Evolutionary conservation across 2,329 filamentous ascomycete species (phyloP), one percentile per base, ranked within the genome.

Genomic region (Aspergillus aculeatinus): DNA sequence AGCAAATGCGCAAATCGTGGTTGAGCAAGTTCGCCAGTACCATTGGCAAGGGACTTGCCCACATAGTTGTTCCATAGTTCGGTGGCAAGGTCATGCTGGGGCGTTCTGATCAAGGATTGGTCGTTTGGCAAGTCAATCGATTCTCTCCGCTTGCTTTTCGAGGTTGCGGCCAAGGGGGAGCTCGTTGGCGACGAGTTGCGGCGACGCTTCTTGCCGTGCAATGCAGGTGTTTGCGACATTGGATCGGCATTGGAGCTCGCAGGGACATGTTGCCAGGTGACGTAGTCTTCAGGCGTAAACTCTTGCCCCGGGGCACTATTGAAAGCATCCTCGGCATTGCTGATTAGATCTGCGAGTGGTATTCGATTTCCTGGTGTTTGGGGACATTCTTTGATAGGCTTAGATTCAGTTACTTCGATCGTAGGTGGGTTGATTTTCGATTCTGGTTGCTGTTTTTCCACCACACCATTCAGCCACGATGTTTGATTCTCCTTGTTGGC

Each of bases 51-150:
- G 63, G 82, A 78, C 68, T 81, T 77, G 57, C 86, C 75, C 42
- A 89, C 84, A 70, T 91, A 92, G 55, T 89, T 86, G 67, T 89
- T 90, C 90, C 90, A 94, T 2, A 93, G 76, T 64, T 93, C 89
- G 33, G 88, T 76, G 2, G 89, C 89, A 42, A 90, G 88, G 68
- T 93, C 89, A 33, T 87, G 83, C 64, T 89, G 85, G 12, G 88
- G 87, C 1, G 88, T 89, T 65, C 84, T 87, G 48, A 90, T 74
- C 0, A 85, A 80, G 57, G 83, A 80, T 44, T 84, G 82, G 48
- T 88, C 75, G 63, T 82, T 81, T 68, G 85, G 83, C 44, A 87
- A 76, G 66, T 89, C 85, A 62, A 88, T 77, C 0, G 82, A 64
- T 59, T 76, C 73, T 66, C 75, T 75, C 69, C 51, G 68, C 59